phyloP scores from a whole-genome alignment of 805 yeast species.

The Wickerhamiella brachini region DNA sequence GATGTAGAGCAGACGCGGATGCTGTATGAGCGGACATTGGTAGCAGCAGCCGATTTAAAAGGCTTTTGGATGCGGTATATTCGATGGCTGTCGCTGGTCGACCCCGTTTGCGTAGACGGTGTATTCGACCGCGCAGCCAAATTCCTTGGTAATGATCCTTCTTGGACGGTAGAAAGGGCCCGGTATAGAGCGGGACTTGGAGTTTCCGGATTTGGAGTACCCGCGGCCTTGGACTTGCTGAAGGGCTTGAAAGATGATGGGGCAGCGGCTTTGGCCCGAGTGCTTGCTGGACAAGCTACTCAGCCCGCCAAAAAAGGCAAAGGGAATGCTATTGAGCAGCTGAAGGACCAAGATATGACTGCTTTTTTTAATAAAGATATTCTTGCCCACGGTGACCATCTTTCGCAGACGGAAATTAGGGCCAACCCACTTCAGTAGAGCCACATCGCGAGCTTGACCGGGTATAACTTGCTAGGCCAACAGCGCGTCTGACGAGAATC shows the following conservation, averaged over 20 bases:
- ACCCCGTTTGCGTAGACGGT: background rate
- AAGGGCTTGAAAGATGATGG: no score
- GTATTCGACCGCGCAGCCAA: background rate
- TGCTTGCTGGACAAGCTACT: background rate
- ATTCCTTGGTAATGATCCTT: background rate
- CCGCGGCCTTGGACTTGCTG: background rate
- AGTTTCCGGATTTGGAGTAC: background rate
- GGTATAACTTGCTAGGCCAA: no score
- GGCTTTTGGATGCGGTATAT: slow-evolving; percentile 59
- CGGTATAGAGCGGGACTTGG: slow-evolving; percentile 4
- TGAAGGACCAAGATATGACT: background rate
- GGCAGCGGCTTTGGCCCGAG: background rate
- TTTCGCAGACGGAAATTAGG: background rate
- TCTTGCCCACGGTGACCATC: background rate
- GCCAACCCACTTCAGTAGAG: background rate
- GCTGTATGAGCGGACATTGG: slow-evolving; percentile 57
- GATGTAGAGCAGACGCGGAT: slow-evolving; percentile 25
- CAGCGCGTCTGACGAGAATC: no score
- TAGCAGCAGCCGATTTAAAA: slow-evolving; percentile 39
- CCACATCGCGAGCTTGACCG: no score
- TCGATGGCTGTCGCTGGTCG: slow-evolving; percentile 30
- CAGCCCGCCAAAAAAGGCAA: background rate
- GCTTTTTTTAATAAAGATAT: slow-evolving; percentile 1
- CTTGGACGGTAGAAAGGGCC: slow-evolving; percentile 1
- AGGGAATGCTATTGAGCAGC: background rate